A percentile compares a stretch with the other conserved stretches of the same genome.
phyloP scores from a whole-genome alignment of 305 asterid species.

The Solanum hybrid region DNA sequence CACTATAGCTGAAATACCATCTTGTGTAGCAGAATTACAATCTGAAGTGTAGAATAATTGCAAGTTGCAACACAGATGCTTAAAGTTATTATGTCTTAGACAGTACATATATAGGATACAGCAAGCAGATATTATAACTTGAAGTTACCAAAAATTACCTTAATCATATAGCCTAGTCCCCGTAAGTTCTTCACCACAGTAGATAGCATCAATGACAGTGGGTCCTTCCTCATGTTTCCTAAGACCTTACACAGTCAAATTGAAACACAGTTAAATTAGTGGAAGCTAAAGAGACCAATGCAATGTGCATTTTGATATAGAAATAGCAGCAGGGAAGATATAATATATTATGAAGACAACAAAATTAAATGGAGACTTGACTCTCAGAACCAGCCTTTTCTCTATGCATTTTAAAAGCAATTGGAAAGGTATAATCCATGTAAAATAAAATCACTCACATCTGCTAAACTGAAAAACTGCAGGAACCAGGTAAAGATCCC shows the following conservation, averaged over 20 bases:
- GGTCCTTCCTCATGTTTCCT: constrained; percentile 75
- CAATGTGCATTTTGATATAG: neutral
- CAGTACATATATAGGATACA: neutral
- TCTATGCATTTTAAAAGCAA: neutral
- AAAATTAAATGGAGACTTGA: neutral
- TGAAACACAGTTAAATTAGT: constrained; percentile 17
- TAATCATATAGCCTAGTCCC: constrained; percentile 63
- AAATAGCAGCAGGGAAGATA: neutral
- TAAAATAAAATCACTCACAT: neutral
- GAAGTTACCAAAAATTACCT: constrained; percentile 39
- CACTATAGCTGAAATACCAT: neutral
- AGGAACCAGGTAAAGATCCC: neutral
- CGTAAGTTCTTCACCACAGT: constrained; percentile 70
- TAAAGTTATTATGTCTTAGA: neutral
- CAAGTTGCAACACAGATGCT: neutral
- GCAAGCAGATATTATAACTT: neutral
- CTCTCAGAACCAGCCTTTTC: neutral
- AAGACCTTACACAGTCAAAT: constrained; percentile 55
- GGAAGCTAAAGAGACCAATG: constrained; percentile 9
- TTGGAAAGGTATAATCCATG: neutral
- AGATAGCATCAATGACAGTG: constrained; percentile 67
- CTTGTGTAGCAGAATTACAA: neutral
- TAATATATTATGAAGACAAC: neutral
- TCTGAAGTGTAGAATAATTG: neutral
- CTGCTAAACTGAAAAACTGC: neutral